Conservation (phyloP, 1,139 yeast species). For the Pichia sp. region DNA sequence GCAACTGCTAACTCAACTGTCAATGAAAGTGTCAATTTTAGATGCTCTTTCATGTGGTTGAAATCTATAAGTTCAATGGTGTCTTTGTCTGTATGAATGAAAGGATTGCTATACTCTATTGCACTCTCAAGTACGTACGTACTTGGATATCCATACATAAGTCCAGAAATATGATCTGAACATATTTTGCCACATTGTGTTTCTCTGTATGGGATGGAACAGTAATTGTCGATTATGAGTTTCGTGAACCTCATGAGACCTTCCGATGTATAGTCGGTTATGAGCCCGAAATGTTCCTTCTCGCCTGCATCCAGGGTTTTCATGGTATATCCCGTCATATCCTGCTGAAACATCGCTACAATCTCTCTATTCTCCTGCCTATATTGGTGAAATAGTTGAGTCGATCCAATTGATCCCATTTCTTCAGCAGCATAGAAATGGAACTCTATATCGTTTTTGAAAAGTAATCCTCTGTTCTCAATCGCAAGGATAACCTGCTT, state of each 20-base stretch:
- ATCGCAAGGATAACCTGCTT: slow-evolving; percentile 1
- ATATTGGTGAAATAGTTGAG: slow-evolving; percentile 63
- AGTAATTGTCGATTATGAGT: slow-evolving; percentile 50
- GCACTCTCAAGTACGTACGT: slow-evolving; percentile 76
- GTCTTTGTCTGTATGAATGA: slow-evolving; percentile 71
- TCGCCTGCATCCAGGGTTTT: slow-evolving; percentile 46
- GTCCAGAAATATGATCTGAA: slow-evolving; percentile 86
- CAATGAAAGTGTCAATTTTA: slow-evolving; percentile 64
- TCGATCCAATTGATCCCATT: slow-evolving; percentile 84
- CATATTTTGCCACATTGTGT: slow-evolving; percentile 89
- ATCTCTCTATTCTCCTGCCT: slow-evolving; percentile 39
- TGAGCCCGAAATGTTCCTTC: slow-evolving; percentile 74
- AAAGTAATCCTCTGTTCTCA: slow-evolving; percentile 11
- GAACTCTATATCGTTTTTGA: slow-evolving; percentile 71
- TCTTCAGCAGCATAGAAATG: slow-evolving; percentile 97
- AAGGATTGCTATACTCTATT: slow-evolving; percentile 55
- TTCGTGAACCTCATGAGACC: slow-evolving; percentile 58
- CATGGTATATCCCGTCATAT: slow-evolving; percentile 84
- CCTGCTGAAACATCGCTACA: slow-evolving; percentile 85
- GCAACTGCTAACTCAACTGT: slow-evolving; percentile 50
- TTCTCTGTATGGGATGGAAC: slow-evolving; percentile 62
- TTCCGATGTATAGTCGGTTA: slow-evolving; percentile 64
- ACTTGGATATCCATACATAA: slow-evolving; percentile 76
- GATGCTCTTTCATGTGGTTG: slow-evolving; percentile 72
- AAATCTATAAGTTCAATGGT: slow-evolving; percentile 74